These are phyloP conservation scores for Cryphonectria parasitica DNA, from an alignment of 2,329 filamentous ascomycete genomes.

Conservation along the genomic window DNA sequence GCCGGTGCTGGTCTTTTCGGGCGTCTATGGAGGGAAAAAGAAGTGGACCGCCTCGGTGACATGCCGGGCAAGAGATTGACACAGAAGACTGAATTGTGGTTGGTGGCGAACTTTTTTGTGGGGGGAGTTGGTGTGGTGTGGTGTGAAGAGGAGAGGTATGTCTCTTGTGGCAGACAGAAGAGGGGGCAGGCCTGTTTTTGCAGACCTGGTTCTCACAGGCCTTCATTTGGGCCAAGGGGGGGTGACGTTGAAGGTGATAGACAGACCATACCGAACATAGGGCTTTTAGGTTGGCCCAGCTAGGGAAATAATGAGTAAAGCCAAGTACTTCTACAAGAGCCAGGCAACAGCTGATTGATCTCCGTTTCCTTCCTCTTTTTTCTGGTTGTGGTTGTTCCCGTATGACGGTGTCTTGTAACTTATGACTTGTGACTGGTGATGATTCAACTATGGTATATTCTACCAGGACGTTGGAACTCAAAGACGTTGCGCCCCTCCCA, in stretches of 20 bases:
- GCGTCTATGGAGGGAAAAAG: neutral
- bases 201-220: neutral
- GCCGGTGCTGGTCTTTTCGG: neutral
- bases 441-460: neutral
- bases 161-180: neutral
- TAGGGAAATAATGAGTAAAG: neutral
- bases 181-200: neutral
- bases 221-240: too few relatives aligned
- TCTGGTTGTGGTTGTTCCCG: neutral
- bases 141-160: neutral
- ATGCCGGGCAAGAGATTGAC: slow-evolving; percentile 5
- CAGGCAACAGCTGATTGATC: neutral
- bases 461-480: too few relatives aligned
- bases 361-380: too few relatives aligned
- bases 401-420: neutral
- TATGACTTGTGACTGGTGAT: neutral
- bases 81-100: neutral
- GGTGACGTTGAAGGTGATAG: too few relatives aligned
- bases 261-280: neutral
- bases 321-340: neutral
- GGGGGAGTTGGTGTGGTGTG: neutral
- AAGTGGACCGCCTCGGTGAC: neutral
- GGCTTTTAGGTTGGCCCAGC: neutral
- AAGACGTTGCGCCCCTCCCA: too few relatives aligned
- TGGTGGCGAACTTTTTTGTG: neutral